Conservation (phyloP, 176 grass and related monocot species). For the Musa schizocarpa region DNA sequence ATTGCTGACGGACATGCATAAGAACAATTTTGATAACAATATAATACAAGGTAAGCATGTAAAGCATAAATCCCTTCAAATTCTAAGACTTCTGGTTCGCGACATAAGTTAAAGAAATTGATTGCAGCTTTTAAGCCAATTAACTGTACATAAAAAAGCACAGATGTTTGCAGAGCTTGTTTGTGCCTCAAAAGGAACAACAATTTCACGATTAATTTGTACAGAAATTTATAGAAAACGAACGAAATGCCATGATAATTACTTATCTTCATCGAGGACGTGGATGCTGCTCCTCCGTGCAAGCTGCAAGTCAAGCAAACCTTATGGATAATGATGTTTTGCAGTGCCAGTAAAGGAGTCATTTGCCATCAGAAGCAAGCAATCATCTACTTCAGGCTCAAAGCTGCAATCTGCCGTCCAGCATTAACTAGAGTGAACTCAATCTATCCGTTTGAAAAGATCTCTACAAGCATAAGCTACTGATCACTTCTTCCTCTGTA, state of each 20-base stretch:
- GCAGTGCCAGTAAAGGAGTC: too few species aligned
- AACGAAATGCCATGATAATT: background rate
- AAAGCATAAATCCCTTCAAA: too few species aligned
- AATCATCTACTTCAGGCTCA: background rate
- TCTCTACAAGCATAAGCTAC: background rate
- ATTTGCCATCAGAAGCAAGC: background rate
- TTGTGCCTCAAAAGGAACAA: background rate
- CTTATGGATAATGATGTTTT: background rate
- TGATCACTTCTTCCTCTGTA: slow-evolving; percentile 12
- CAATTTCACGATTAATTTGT: background rate
- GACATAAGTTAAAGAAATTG: too few species aligned
- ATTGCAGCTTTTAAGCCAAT: too few species aligned
- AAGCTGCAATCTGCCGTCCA: background rate
- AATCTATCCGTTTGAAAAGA: background rate
- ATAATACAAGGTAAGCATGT: too few species aligned
- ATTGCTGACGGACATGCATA: too few species aligned
- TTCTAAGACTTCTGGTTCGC: too few species aligned
- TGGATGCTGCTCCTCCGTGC: background rate
- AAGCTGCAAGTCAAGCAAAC: background rate
- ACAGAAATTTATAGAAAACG: background rate
- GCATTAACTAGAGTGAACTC: background rate
- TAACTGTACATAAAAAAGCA: too few species aligned
- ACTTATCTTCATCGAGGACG: background rate
- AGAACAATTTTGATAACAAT: too few species aligned
- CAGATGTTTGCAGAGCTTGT: too few species aligned